Base-by-base conservation (phyloP, 1,284 basidiomycete species). In the Ceratobasidium sp. region DNA sequence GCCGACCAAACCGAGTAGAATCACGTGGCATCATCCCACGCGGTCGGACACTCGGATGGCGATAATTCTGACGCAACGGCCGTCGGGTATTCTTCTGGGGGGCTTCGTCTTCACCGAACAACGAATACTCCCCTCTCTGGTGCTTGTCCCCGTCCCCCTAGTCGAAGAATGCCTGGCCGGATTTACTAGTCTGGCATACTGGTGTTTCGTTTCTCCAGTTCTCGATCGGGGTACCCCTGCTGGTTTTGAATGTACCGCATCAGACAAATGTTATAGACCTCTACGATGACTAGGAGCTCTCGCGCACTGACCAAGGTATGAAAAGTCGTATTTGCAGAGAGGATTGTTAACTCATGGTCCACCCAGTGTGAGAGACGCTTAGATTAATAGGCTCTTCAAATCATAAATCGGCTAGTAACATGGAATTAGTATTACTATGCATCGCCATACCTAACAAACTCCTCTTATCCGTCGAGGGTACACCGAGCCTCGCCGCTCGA, bases 171-270 rank as follows among this genome's bases (percentile, higher is more conserved):
- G n/a, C 43, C 34, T 59, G 58, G 58, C 34, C 58, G 30, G 58
- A 59, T 21, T 30, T 59, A 21, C 58, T 59, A 12, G 30, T 59
- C 5, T 59, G 58, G 58, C 58, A 59, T 26, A 21, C 32, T 36
- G 30, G 36, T 5, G 58, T 45, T 21, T 59, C 58, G 10, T 59
- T 41, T 41, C 16, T 43, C 10, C 14, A 36, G n/a, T 30, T 59
- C 12, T 36, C 58, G 30, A 9, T 43, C 3, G 58, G 58, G 9
- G 14, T 43, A 18, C 6, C 23, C 6, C 58, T 59, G 14, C 58
- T 59, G n/a, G 34, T 45, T 12, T n/a, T 59, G 36, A 41, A 21
- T 30, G 23, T 59, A 23, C 36, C 43, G 6, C 36, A 45, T 16
- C 58, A 59, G 18, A 21, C 36, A 28, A 14, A 26, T n/a, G 36